These are phyloP conservation scores for Ustilago sp. DNA, from an alignment of 1,284 basidiomycete species.

Conservation along the genomic window DNA sequence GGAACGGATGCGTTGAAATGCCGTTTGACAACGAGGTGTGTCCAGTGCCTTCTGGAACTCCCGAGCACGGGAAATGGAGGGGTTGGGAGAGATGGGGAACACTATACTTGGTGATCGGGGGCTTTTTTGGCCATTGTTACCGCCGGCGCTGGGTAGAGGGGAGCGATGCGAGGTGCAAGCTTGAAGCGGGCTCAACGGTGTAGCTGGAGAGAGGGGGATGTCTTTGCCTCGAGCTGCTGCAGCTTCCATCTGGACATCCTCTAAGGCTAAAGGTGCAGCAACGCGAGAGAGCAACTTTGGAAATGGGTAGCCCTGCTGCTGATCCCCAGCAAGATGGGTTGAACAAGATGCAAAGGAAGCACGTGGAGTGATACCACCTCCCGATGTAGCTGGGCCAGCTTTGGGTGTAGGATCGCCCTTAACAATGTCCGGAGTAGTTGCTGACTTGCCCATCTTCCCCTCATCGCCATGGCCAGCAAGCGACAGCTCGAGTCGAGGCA, in stretches of 20 bases:
- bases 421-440: constrained; percentile 13
- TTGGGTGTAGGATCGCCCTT: constrained; percentile 36
- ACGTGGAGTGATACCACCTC: constrained; percentile 25
- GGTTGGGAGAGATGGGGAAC: constrained; percentile 45
- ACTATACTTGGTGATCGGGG: constrained; percentile 39
- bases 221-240: background rate
- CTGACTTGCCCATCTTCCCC: background rate
- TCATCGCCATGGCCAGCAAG: background rate
- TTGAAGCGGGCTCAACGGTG: constrained; percentile 28
- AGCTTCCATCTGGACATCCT: constrained; percentile 2
- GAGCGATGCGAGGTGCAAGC: constrained; percentile 10
- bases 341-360: constrained; percentile 20
- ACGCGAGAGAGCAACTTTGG: constrained; percentile 23
- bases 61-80: constrained; percentile 34
- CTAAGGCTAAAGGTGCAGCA: background rate
- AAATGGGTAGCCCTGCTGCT: constrained; percentile 28
- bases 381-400: constrained; percentile 9
- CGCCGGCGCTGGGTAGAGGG: background rate
- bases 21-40: constrained; percentile 13
- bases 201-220: constrained; percentile 14
- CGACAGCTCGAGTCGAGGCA: constrained; percentile 18
- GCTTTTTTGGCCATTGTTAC: constrained; percentile 2
- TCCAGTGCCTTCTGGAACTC: constrained; percentile 25
- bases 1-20: background rate
- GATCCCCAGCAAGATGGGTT: background rate